Percentiles rank a stretch among this genome's conserved stretches.
Conservation (phyloP, 129 eudicot genomes). For the Solidago caesia region DNA sequence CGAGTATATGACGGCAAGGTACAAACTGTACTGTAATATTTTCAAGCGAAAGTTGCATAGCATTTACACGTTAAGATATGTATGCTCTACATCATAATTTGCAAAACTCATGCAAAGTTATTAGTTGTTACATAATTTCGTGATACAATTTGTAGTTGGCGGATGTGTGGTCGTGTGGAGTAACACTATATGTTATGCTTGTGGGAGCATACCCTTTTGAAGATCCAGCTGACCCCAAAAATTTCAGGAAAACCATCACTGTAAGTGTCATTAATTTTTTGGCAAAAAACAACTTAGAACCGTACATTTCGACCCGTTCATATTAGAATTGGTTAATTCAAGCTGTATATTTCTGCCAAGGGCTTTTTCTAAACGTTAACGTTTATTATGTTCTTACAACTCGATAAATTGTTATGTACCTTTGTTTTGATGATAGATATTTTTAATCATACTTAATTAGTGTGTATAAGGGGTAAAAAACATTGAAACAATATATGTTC, state of each 20-base stretch:
- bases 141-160: conserved; percentile 46
- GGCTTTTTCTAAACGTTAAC: background rate
- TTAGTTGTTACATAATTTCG: background rate
- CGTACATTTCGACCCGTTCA: background rate
- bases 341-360: background rate
- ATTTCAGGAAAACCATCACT: conserved; percentile 64
- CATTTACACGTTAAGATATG: background rate
- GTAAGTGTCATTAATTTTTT: conserved; percentile 30
- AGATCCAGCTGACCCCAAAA: conserved; percentile 71
- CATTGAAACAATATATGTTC: background rate
- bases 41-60: background rate
- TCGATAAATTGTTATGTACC: background rate
- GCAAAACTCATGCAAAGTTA: background rate
- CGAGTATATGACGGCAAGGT: conserved; percentile 85
- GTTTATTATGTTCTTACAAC: background rate
- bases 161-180: conserved; percentile 94
- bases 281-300: background rate
- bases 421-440: background rate
- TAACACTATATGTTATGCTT: conserved; percentile 77
- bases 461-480: background rate
- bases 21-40: background rate
- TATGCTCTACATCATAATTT: background rate
- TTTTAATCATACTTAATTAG: background rate
- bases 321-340: background rate
- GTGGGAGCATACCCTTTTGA: conserved; percentile 89